Percentiles rank a stretch among this genome's conserved stretches.
phyloP scores from a whole-genome alignment of 1,284 basidiomycete genomes.

The Microbotryum intermedium region DNA sequence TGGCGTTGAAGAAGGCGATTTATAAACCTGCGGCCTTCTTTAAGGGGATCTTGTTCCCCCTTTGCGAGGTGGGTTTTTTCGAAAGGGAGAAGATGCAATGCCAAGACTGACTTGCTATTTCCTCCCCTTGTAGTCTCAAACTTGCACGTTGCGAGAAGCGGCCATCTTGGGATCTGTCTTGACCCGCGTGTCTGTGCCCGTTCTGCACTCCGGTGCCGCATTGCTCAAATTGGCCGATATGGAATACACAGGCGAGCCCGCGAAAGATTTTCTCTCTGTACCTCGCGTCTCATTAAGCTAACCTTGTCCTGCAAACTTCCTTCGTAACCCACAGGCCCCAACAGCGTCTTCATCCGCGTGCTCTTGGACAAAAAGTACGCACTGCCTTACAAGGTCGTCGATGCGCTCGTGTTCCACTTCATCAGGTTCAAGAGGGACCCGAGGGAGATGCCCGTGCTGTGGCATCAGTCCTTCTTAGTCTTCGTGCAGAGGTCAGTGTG shows the following conservation, averaged over 20 bases:
- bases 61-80: conserved; percentile 64
- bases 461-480: conserved; percentile 94
- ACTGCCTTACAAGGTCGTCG: conserved; percentile 95
- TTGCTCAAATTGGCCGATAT: conserved; percentile 87
- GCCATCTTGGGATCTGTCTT: conserved; percentile 89
- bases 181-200: conserved; percentile 83
- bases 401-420: conserved; percentile 96
- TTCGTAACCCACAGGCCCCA: conserved; percentile 58
- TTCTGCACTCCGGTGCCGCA: conserved; percentile 92
- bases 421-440: conserved; percentile 64
- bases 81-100: neutral
- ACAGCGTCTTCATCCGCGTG: conserved; percentile 93
- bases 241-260: conserved; percentile 73
- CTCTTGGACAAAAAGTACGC: conserved; percentile 98
- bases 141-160: conserved; percentile 85
- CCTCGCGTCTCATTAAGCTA: neutral
- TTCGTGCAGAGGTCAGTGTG: conserved; percentile 79
- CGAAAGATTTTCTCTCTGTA: neutral
- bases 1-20: conserved; percentile 73
- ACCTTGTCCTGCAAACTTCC: neutral
- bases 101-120: neutral
- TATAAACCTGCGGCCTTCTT: conserved; percentile 98
- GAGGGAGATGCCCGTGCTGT: conserved; percentile 78
- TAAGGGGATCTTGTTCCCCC: conserved; percentile 94
- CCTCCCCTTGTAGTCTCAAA: conserved; percentile 47